Conservation (phyloP, 148 eudicot species). For the Silene conica region DNA sequence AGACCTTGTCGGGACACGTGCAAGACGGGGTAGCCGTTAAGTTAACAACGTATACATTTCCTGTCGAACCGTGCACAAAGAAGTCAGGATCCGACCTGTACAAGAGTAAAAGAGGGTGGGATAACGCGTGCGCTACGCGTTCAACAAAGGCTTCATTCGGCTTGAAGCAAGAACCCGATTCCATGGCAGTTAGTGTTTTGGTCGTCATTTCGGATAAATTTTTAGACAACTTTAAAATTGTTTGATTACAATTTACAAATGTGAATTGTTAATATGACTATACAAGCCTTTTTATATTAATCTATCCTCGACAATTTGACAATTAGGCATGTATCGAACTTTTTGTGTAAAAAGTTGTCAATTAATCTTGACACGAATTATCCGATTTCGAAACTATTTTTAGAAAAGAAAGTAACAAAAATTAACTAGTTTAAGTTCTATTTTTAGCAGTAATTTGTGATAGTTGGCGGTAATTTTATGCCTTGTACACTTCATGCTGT, state of each 20-base stretch:
- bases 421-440: not conserved
- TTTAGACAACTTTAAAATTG: not conserved
- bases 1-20: constrained; percentile 71
- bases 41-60: constrained; percentile 70
- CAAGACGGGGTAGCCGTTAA: constrained; percentile 50
- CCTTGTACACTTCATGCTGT: not conserved
- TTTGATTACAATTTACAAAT: not conserved
- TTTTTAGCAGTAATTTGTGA: not conserved
- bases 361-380: not conserved
- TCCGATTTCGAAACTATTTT: not conserved
- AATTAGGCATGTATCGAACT: not conserved
- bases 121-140: constrained; percentile 52
- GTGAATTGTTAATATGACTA: not conserved
- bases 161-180: constrained; percentile 12
- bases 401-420: not conserved
- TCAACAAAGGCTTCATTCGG: constrained; percentile 47
- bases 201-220: not conserved
- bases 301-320: not conserved
- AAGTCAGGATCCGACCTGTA: constrained; percentile 65
- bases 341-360: constrained; percentile 5
- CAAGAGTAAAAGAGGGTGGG: constrained; percentile 64
- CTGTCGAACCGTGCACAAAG: constrained; percentile 70
- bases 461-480: not conserved
- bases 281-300: not conserved
- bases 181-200: not conserved